phyloP scores from a whole-genome alignment of 495 filamentous ascomycete genomes.

The Aspergillus bertholletiae region DNA sequence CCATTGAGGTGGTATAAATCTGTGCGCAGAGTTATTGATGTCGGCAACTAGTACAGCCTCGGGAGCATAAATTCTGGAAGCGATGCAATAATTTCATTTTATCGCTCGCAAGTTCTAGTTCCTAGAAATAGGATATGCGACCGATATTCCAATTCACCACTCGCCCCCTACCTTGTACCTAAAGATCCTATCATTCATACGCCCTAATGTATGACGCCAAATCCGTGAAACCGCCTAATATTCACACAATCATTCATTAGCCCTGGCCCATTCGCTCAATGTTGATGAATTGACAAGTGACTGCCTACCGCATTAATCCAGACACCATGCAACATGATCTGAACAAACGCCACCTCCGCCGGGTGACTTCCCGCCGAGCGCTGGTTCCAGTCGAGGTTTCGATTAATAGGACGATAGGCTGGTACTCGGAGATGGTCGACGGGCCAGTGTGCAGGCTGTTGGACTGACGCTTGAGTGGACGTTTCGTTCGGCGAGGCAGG shows the following conservation, averaged over 20 bases:
- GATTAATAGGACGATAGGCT: conserved; percentile 45
- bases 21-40: too few relatives aligned
- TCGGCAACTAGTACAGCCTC: too few relatives aligned
- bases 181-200: conserved; percentile 40
- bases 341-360: conserved; percentile 43
- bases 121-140: too few relatives aligned
- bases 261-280: too few relatives aligned
- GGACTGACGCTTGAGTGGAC: conserved; percentile 5
- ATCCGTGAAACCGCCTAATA: conserved; percentile 29
- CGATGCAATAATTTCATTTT: too few relatives aligned
- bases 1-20: too few relatives aligned
- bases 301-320: conserved; percentile 51
- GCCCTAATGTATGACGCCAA: conserved; percentile 44
- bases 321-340: conserved; percentile 51
- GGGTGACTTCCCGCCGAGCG: conserved; percentile 40
- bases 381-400: conserved; percentile 33
- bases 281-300: background rate
- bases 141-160: too few relatives aligned
- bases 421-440: conserved; percentile 47
- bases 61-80: too few relatives aligned
- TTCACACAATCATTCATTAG: too few relatives aligned
- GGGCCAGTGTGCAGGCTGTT: conserved; percentile 36
- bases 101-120: too few relatives aligned
- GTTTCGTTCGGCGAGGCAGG: conserved; percentile 1
- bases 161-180: conserved; percentile 49